Percentiles rank a stretch among this genome's conserved stretches.
Conservation (phyloP, 208 protist species). For the Jaenimonas drosophilae region DNA sequence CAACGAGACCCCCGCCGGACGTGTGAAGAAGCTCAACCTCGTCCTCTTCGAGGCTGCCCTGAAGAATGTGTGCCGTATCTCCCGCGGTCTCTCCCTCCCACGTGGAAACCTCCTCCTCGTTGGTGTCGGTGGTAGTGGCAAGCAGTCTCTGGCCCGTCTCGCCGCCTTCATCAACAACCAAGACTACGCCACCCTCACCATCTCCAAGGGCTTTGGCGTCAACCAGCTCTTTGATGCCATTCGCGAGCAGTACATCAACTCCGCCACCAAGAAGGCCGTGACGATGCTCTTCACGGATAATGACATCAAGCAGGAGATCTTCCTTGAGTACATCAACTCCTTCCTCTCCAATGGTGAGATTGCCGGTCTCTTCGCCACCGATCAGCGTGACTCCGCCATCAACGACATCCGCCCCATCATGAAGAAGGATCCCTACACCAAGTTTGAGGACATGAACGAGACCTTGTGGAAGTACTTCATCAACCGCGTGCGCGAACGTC, state of each 20-base stretch:
- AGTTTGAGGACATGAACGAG: constrained; percentile 94
- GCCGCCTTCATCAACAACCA: constrained; percentile 81
- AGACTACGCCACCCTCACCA: constrained; percentile 86
- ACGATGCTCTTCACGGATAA: constrained; percentile 98
- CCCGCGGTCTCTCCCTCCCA: constrained; percentile 84
- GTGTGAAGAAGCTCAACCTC: constrained; percentile 87
- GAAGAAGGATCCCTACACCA: constrained; percentile 91
- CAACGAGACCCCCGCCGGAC: constrained; percentile 78
- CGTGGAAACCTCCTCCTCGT: constrained; percentile 92
- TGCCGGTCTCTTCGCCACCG: constrained; percentile 96
- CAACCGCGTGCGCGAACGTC: constrained; percentile 91
- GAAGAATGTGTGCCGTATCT: constrained; percentile 93
- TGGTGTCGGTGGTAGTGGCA: constrained; percentile 89
- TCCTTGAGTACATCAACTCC: constrained; percentile 98
- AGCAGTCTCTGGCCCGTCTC: constrained; percentile 89
- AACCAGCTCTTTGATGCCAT: constrained; percentile 93
- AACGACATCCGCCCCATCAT: constrained; percentile 92
- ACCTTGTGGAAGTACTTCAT: constrained; percentile 97
- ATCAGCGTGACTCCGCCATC: constrained; percentile 95
- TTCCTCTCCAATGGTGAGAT: constrained; percentile 94
- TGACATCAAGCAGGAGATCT: constrained; percentile 97
- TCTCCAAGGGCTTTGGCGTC: constrained; percentile 91
- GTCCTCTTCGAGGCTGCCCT: constrained; percentile 94
- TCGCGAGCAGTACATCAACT: constrained; percentile 84
- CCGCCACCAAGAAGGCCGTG: constrained; percentile 77